Base-by-base conservation (phyloP, 2,329 filamentous ascomycete species). In the Madurella fahalii region DNA sequence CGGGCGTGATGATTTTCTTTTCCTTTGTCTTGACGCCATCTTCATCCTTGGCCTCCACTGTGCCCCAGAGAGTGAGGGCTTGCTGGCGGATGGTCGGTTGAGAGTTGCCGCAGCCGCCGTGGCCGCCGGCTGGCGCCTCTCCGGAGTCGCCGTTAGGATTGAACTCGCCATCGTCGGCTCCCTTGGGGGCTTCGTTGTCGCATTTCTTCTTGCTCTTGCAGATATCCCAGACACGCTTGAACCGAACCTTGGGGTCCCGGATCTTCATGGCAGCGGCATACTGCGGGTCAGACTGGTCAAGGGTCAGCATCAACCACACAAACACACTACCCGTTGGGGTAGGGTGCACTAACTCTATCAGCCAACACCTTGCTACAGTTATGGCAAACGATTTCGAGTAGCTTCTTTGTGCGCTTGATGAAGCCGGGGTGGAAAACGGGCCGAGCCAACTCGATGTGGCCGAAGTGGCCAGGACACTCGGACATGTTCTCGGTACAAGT, bases 371-470 rank as follows among this genome's bases (percentile, higher is more conserved):
- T 95, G 76, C 92, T 93, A 81, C 95, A 99, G 74, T 95, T 96
- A 77, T 96, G 92, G 82, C 95, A 99, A 73, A 99, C 92, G 65
- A 92, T 94, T 81, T 99, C 95, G 72, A 99, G 80, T 66, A 99
- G 84, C 80, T 97, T 99, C 81, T 99, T 99, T 75, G 96, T 92
- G 79, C 97, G 97, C 73, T 90, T 95, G 77, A 99, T 88, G 75
- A 96, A 99, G 67, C 94, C 94, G 78, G 80, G 76, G 66, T 99
- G 94, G 73, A 89, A 99, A 65, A 99, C 94, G 53, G 95, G 94
- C 69, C 90, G 92, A 41, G 94, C 92, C 64, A 99, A 82, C 75
- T 99, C 95, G 66, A 99, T 99, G 74, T 99, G 95, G 61, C 94
- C 94, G 71, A 99, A 99, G 72, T 99, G 94, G 57, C 94, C 94